Evolutionary conservation across 805 yeast species (phyloP).

Genomic region (Saccharomycopsis oosterbeekiorum): DNA sequence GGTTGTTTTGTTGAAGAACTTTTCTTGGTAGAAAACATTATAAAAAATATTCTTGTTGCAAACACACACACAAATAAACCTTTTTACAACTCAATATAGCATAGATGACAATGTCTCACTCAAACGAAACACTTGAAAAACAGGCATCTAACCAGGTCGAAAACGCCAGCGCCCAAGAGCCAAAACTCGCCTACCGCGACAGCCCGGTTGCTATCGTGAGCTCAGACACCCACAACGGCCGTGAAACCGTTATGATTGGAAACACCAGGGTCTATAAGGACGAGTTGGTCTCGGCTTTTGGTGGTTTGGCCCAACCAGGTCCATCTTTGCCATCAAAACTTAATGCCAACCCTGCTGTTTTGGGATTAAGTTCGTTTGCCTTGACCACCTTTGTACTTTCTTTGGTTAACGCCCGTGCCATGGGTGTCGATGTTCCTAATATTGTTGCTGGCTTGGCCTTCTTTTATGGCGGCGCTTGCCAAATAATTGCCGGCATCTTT

Average conservation of each 20-base stretch:
- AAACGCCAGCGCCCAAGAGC: neutral
- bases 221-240: conserved; percentile 10
- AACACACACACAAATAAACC: no score
- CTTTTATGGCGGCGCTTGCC: conserved; percentile 56
- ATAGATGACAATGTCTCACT: neutral
- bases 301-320: conserved; percentile 79
- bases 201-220: neutral
- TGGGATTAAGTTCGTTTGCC: conserved; percentile 54
- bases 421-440: conserved; percentile 41
- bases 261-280: conserved; percentile 53
- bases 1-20: no score
- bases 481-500: conserved; percentile 57
- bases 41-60: neutral
- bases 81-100: neutral
- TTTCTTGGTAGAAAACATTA: neutral
- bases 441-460: conserved; percentile 48
- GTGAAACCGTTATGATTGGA: conserved; percentile 60
- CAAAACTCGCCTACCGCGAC: neutral
- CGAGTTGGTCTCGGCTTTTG: conserved; percentile 60
- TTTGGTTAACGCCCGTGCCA: conserved; percentile 44
- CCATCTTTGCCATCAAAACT: conserved; percentile 45
- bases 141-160: neutral
- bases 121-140: neutral
- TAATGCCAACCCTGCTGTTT: conserved; percentile 57
- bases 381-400: conserved; percentile 53